Percentiles rank a stretch among this genome's conserved stretches.
These are phyloP conservation scores for Funneliformis caledonium DNA, from an alignment of 371 early-diverging fungal species.

Conservation along the genomic window DNA sequence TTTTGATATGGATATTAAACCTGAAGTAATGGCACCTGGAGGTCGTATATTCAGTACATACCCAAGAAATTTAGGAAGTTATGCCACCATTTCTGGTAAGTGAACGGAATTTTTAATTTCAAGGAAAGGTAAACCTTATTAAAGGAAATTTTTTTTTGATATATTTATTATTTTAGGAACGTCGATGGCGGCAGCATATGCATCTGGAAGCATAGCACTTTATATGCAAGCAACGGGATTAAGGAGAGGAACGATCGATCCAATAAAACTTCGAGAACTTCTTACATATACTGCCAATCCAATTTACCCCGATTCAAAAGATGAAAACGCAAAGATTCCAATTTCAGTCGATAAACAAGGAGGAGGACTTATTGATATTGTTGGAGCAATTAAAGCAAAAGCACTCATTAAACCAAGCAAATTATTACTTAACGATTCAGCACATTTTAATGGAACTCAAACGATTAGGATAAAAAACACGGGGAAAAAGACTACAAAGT, in stretches of 20 bases:
- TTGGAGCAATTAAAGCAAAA: constrained; percentile 59
- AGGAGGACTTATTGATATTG: constrained; percentile 72
- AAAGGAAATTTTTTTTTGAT: background rate
- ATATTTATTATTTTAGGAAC: constrained; percentile 43
- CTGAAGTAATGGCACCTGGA: constrained; percentile 74
- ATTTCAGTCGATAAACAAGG: constrained; percentile 70
- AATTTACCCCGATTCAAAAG: constrained; percentile 47
- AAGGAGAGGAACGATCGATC: constrained; percentile 35
- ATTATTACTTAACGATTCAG: constrained; percentile 68
- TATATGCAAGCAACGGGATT: constrained; percentile 51
- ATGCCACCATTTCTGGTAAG: constrained; percentile 62
- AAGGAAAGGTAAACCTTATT: background rate
- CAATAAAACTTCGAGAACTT: constrained; percentile 37
- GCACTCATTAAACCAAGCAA: constrained; percentile 63
- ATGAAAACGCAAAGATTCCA: constrained; percentile 43
- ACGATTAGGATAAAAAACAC: constrained; percentile 63
- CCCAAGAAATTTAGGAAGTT: constrained; percentile 55
- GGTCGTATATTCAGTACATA: constrained; percentile 76
- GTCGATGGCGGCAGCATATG: constrained; percentile 70
- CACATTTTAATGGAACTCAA: constrained; percentile 52
- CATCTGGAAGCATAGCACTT: constrained; percentile 72
- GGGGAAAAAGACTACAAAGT: constrained; percentile 57
- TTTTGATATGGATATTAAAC: constrained; percentile 62
- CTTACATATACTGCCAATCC: constrained; percentile 60
- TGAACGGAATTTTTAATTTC: background rate